Percentiles rank a stretch among this genome's conserved stretches.
Conservation (phyloP, 495 filamentous ascomycete species). For the Penicillium herquei region DNA sequence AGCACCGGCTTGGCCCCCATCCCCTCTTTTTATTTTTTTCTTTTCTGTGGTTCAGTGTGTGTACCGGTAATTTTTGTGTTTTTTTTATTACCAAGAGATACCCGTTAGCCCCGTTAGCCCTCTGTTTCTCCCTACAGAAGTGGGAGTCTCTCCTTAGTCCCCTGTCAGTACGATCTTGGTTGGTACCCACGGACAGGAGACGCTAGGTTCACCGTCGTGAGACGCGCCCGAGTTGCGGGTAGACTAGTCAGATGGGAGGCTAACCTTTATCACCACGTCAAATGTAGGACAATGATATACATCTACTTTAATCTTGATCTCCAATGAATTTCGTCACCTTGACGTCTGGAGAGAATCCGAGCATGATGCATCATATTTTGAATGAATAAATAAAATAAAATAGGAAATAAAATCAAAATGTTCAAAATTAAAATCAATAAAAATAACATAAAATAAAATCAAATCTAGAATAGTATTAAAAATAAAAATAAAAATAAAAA, state of each 20-base stretch:
- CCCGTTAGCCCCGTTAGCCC: too few relatives aligned
- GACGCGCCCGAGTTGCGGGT: slow-evolving; percentile 38
- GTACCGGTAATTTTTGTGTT: too few relatives aligned
- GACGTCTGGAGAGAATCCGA: slow-evolving; percentile 12
- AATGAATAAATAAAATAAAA: not conserved
- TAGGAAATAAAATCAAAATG: slow-evolving; percentile 7
- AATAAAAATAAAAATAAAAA: slow-evolving; percentile 1
- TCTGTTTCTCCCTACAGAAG: too few relatives aligned
- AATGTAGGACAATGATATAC: not conserved
- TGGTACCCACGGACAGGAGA: slow-evolving; percentile 33
- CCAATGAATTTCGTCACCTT: slow-evolving; percentile 10
- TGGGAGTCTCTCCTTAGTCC: slow-evolving; percentile 7
- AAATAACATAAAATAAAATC: slow-evolving; percentile 1
- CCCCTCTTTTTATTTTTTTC: slow-evolving; percentile 1
- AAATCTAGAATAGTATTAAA: not conserved
- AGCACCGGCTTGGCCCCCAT: slow-evolving; percentile 12
- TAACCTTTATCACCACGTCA: slow-evolving; percentile 23
- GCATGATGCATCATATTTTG: slow-evolving; percentile 2
- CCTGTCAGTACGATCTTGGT: slow-evolving; percentile 31
- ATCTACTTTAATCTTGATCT: not conserved
- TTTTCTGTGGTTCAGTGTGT: slow-evolving; percentile 14
- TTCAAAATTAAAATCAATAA: slow-evolving; percentile 1
- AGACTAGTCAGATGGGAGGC: slow-evolving; percentile 41
- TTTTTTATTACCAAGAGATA: too few relatives aligned
- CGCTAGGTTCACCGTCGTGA: slow-evolving; percentile 40